Base-by-base conservation (phyloP, 2,329 filamentous ascomycete genomes). In the Ceratocystis ficicola region DNA sequence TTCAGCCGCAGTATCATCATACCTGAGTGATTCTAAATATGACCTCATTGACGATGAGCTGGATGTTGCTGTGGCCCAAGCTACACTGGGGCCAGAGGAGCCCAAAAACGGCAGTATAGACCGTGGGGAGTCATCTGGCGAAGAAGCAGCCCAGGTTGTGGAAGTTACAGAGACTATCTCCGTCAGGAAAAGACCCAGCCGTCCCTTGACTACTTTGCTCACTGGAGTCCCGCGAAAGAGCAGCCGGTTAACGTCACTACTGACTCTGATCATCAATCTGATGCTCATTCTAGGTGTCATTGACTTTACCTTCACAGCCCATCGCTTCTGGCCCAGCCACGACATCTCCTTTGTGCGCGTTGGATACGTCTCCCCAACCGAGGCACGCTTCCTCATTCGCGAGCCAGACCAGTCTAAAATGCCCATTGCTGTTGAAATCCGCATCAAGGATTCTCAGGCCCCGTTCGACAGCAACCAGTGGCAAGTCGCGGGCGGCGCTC, bases 261-360 rank as follows among this genome's bases (percentile, higher is more conserved):
- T 85, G 30, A 89, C 88, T 0, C 83, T 91, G 63, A 75, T 86
- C 32, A 81, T 94, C 73, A 97, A 97, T 73, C 72, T 85, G 20
- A 75, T 81, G 2, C 77, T 94, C 50, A 80, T 90, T 5, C 77
- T 83, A 7, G 83, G 93, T 75, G 83, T 86, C 0, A 80, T 86
- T 30, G 94, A 99, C 74, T 83, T 92, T 48, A 80, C 95, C 15
- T 91, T 89, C 72, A 84, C 88, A 22, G 87, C 88, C 1, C 83
- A 84, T 10, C 74, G 86, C 67, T 81, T 87, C 44, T 81, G 95
- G 73, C 85, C 87, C 3, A 85, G 80, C 30, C 77, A 89, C 32
- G 86, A 95, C 69, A 78, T 96, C 10, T 89, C 91, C 0, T 95
- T 99, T 73, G 89, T 89, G 50, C 83, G 94, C 7, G 78, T 96